A percentile compares a stretch with the other conserved stretches of the same genome.
phyloP scores from a whole-genome alignment of 164 flowering plant species.

The Protea cynaroides region DNA sequence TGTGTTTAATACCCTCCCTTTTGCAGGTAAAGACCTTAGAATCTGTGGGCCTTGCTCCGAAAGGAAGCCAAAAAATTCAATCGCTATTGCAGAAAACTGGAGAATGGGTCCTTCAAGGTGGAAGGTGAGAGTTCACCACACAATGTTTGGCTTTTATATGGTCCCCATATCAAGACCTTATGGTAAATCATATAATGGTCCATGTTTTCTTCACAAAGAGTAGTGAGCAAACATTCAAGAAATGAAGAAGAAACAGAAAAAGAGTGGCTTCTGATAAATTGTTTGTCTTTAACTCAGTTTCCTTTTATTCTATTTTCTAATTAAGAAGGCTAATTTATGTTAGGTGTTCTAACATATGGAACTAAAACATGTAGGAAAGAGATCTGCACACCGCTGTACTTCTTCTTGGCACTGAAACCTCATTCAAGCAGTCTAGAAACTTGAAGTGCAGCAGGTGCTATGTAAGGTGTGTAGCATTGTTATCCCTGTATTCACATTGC shows the following conservation, averaged over 20 bases:
- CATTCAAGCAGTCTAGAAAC: conserved; percentile 9
- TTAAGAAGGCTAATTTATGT: no score
- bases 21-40: conserved; percentile 76
- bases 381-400: conserved; percentile 92
- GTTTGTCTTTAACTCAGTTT: no score
- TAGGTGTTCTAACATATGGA: no score
- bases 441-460: conserved; percentile 4
- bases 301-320: no score
- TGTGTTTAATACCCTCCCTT: background rate
- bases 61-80: conserved; percentile 87
- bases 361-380: conserved; percentile 54
- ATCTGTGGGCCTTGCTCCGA: conserved; percentile 71
- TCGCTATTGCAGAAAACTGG: conserved; percentile 87
- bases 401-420: conserved; percentile 85
- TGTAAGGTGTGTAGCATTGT: background rate
- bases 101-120: conserved; percentile 84
- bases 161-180: no score
- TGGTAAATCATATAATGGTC: no score
- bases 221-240: no score
- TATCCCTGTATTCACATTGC: no score
- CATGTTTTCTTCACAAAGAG: no score
- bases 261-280: background rate
- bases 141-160: background rate
- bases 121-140: conserved; percentile 44
- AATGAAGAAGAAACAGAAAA: no score